These are phyloP conservation scores for Haematococcus sp. DNA, from an alignment of 139 green algal species.

Conservation along the genomic window DNA sequence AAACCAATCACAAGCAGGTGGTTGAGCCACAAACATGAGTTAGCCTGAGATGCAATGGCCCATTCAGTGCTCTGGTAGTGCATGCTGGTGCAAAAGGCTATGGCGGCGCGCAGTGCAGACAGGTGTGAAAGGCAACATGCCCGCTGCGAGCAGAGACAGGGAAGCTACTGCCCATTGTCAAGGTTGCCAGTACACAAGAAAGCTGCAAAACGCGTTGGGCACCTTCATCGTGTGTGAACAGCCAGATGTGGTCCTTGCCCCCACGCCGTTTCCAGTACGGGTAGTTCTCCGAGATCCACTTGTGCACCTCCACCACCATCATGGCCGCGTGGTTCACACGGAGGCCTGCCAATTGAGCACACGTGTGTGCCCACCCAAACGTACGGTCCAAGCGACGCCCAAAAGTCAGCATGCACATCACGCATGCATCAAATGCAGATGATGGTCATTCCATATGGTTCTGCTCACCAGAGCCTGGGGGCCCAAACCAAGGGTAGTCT, in stretches of 20 bases:
- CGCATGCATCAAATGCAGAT: neutral
- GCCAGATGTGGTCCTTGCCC: slow-evolving; percentile 64
- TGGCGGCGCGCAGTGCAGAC: no score
- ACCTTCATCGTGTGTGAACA: slow-evolving; percentile 61
- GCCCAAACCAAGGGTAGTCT: slow-evolving; percentile 31
- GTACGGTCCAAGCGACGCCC: neutral
- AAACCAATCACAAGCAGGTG: no score
- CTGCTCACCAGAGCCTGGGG: neutral
- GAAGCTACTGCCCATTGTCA: no score
- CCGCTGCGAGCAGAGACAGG: no score
- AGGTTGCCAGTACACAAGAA: no score
- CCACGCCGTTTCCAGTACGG: slow-evolving; percentile 43
- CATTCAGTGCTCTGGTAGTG: no score
- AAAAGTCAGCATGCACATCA: neutral
- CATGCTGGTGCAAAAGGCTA: no score
- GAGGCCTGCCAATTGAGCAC: slow-evolving; percentile 5
- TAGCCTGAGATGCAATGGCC: no score
- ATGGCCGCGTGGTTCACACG: slow-evolving; percentile 35
- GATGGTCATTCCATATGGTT: no score
- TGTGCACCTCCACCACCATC: slow-evolving; percentile 37
- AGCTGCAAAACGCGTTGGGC: no score
- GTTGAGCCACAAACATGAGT: no score
- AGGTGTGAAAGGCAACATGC: no score
- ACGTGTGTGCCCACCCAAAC: neutral
- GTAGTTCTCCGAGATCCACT: slow-evolving; percentile 50